These are phyloP conservation scores for Patellaria atrata DNA, from an alignment of 495 filamentous ascomycete genomes.

Conservation along the genomic window DNA sequence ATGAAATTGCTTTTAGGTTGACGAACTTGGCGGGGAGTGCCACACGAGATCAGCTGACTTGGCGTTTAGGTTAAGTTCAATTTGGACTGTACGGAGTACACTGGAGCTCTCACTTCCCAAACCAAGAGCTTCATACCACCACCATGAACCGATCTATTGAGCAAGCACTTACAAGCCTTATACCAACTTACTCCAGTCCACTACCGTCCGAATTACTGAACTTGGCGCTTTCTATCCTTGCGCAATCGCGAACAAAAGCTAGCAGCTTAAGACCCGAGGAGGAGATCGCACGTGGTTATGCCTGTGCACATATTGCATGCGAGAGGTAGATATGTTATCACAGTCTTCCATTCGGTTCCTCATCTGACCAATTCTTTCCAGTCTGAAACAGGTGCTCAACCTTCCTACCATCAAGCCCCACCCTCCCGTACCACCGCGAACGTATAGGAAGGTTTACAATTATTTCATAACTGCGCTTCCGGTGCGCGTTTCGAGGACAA, in stretches of 20 bases:
- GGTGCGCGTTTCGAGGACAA: slow-evolving; percentile 15
- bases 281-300: slow-evolving; percentile 73
- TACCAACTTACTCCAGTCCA: slow-evolving; percentile 61
- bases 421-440: slow-evolving; percentile 67
- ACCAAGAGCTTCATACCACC: too few relatives aligned
- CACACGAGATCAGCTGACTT: too few relatives aligned
- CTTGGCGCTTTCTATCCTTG: slow-evolving; percentile 64
- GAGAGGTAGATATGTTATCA: slow-evolving; percentile 40
- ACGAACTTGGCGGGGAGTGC: too few relatives aligned
- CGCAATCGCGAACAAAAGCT: slow-evolving; percentile 72
- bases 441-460: slow-evolving; percentile 71
- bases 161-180: slow-evolving; percentile 55
- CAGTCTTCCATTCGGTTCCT: neutral
- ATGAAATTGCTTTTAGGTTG: too few relatives aligned
- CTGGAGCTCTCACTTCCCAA: too few relatives aligned
- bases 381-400: slow-evolving; percentile 68
- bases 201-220: slow-evolving; percentile 62
- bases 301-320: slow-evolving; percentile 85
- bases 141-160: slow-evolving; percentile 64
- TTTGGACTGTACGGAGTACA: too few relatives aligned
- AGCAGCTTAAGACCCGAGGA: slow-evolving; percentile 72
- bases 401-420: slow-evolving; percentile 67
- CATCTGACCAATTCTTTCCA: slow-evolving; percentile 21
- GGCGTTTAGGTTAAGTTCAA: too few relatives aligned
- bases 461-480: slow-evolving; percentile 65